phyloP scores from a whole-genome alignment of 176 grass and related monocot genomes.

The Tillandsia leiboldiana region DNA sequence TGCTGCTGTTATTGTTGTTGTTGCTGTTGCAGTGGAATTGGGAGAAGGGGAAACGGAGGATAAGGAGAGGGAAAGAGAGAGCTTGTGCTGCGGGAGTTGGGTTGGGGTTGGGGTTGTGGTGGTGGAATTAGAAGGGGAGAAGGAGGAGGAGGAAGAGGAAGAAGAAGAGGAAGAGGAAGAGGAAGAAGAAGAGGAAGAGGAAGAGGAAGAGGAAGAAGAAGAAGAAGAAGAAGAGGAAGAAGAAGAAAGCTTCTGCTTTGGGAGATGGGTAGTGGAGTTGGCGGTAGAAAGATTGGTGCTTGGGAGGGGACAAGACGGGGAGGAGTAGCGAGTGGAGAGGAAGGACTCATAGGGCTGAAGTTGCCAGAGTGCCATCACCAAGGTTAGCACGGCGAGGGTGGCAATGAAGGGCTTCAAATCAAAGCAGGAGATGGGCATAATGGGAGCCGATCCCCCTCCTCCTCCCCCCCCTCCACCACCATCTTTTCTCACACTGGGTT shows the following conservation, averaged over 20 bases:
- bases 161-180: neutral
- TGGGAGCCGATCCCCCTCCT: conserved; percentile 7
- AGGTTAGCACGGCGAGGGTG: conserved; percentile 53
- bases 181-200: neutral
- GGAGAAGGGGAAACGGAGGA: neutral
- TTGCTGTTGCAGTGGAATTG: neutral
- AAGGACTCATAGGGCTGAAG: conserved; percentile 69
- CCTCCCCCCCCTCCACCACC: conserved; percentile 26
- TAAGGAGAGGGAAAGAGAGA: neutral
- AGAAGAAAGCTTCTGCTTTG: neutral
- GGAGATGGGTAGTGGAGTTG: neutral
- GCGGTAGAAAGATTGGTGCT: neutral
- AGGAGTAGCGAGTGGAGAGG: conserved; percentile 26
- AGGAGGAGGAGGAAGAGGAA: neutral
- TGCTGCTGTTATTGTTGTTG: neutral
- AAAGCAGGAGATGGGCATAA: conserved; percentile 40
- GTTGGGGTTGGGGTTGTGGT: neutral
- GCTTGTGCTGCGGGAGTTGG: neutral
- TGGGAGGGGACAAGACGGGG: conserved; percentile 15
- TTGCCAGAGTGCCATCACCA: conserved; percentile 74
- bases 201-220: neutral
- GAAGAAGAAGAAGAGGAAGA: neutral
- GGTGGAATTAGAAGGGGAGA: neutral
- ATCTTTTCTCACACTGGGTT: conserved; percentile 41
- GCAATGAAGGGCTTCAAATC: conserved; percentile 67